Base-by-base conservation (phyloP, 495 filamentous ascomycete species). In the Podospora sp. region DNA sequence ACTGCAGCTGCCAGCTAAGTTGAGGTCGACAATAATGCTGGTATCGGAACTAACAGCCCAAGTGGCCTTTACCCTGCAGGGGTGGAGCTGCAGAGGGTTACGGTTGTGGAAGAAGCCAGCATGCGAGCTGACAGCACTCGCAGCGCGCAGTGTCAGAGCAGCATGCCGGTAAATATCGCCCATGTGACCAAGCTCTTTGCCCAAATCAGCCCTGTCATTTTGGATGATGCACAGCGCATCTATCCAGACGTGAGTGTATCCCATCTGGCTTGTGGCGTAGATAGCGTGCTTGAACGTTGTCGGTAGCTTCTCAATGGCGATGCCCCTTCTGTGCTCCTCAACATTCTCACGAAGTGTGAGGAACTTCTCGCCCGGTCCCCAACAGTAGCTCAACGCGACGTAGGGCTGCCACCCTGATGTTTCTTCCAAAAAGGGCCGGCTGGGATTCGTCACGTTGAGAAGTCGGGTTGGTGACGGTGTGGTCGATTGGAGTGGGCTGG, bases 181-280 rank as follows among this genome's bases (percentile, higher is more conserved):
- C 68, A 71, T 73, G n/a, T 64, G 53, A 0, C 12, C 33, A 8
- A 69, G 49, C 60, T 73, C 68, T n/a, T 50, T 22, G 12, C 16
- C 35, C 60, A 68, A 1, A 24, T 71, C 71, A 2, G 6, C n/a
- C 12, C 6, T 14, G 46, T 70, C 62, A 33, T 71, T 53, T 46
- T 73, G 71, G 36, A 73, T 57, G 24, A 73, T 77, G 70, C 78
- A 80, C 1, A 80, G 63, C 4, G 67, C 65, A 55, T 77, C 78
- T 40, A 79, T 77, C 78, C 79, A 81, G 20, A 81, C 60, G 59
- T 76, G 79, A 6, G 50, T 60, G 29, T 73, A 35, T 9, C 73
- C 72, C 0, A 79, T 68, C 7, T 36, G 22, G 24, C 60, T 59
- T 7, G 73, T 67, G 8, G 76, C 67, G 5, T 65, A 36, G 11